A percentile compares a stretch with the other conserved stretches of the same genome.
These are phyloP conservation scores for Fonsecaea monophora DNA, from an alignment of 2,329 filamentous ascomycete species.

Conservation along the genomic window DNA sequence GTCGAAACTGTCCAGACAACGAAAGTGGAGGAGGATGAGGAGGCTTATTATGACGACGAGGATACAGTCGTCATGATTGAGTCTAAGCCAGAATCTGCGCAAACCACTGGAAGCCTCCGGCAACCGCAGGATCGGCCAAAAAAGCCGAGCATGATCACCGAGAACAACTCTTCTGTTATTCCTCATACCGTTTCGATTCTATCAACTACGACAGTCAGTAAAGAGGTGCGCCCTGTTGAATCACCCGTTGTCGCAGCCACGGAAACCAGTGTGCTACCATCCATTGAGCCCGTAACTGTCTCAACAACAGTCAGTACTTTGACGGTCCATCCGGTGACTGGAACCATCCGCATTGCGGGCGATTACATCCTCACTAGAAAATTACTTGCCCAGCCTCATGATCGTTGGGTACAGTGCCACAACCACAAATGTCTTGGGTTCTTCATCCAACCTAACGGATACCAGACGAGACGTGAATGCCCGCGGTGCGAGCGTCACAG, in stretches of 20 bases:
- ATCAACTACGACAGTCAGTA: constrained; percentile 35
- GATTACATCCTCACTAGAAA: constrained; percentile 83
- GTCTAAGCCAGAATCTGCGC: not conserved
- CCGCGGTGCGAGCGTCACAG: constrained; percentile 93
- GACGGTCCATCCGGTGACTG: constrained; percentile 40
- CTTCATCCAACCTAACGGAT: constrained; percentile 89
- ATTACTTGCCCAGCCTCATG: constrained; percentile 76
- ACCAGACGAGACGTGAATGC: constrained; percentile 83
- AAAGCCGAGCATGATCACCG: not conserved
- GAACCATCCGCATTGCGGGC: constrained; percentile 65
- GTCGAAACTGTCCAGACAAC: constrained; percentile 37
- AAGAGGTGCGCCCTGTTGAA: constrained; percentile 23
- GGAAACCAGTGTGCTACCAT: constrained; percentile 34
- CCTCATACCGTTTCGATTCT: constrained; percentile 36
- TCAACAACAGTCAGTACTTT: constrained; percentile 30
- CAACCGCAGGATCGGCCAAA: not conserved
- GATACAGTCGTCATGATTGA: constrained; percentile 27
- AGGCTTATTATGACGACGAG: no score
- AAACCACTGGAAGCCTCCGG: not conserved
- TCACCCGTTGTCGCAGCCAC: not conserved
- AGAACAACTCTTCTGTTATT: not conserved
- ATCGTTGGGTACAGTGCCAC: constrained; percentile 86
- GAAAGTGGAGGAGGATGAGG: constrained; percentile 37
- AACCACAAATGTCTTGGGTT: constrained; percentile 71
- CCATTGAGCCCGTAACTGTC: constrained; percentile 38